A percentile compares a stretch with the other conserved stretches of the same genome.
Conservation (phyloP, 257 asterid species). For the Nicotiana undulata region DNA sequence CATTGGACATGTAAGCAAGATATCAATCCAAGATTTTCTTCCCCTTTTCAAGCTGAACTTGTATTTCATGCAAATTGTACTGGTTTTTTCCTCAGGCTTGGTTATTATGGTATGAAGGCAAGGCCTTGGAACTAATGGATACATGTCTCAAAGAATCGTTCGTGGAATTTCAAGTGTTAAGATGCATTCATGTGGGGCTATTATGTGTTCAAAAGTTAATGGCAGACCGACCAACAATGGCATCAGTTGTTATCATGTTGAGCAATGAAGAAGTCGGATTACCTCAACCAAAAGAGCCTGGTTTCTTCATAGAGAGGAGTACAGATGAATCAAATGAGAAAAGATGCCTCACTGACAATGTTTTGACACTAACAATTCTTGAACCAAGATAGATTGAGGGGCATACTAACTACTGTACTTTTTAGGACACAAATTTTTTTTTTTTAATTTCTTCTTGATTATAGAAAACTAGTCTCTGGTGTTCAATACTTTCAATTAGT, state of each 20-base stretch:
- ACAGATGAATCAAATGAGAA: background rate
- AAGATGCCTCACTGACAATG: background rate
- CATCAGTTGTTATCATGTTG: slow-evolving; percentile 1
- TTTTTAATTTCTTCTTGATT: no score
- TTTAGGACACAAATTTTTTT: no score
- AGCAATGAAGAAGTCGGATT: background rate
- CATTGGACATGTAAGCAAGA: slow-evolving; percentile 4
- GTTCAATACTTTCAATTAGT: no score
- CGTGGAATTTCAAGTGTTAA: background rate
- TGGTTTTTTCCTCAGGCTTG: background rate
- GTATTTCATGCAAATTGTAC: no score
- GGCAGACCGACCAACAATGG: background rate
- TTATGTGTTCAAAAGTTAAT: background rate
- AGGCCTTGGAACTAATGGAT: slow-evolving; percentile 8
- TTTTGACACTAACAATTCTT: background rate
- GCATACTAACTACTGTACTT: no score
- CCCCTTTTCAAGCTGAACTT: background rate
- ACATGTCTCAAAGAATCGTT: background rate
- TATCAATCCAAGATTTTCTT: background rate
- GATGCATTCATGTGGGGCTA: slow-evolving; percentile 11
- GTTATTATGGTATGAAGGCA: background rate
- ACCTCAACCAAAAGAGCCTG: slow-evolving; percentile 9
- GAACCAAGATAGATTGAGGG: background rate
- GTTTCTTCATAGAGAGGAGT: background rate
- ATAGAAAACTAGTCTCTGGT: no score